Base-by-base conservation (phyloP, 1,284 basidiomycete species). In the Cutaneotrichosporon cyanovorans region DNA sequence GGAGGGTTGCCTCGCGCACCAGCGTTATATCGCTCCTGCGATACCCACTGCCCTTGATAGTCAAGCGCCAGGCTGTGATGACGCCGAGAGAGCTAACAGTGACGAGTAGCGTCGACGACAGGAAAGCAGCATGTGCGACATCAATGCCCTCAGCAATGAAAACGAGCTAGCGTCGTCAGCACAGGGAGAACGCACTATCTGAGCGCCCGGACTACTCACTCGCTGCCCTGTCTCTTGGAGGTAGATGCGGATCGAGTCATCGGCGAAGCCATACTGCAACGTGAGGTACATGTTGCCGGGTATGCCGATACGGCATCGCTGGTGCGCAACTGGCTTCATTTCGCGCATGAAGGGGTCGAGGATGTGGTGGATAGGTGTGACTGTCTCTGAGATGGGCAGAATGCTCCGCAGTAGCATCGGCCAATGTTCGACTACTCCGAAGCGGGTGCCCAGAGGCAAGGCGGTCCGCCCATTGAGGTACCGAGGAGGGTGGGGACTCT, bases 41-140 rank as follows among this genome's bases (percentile, higher is more conserved):
- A 34, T 46, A 44, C 5, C 63, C 66, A 8, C 31, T 40, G n/a
- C 51, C 52, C 48, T 61, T 68, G 46, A 66, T 43, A 5, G 31
- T 50, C 12, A 87, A 57, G 40, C 76, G 80, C 89, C 89, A 93
- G 12, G 89, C 72, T 2, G 85, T 80, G 21, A 93, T 79, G 19
- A 82, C 82, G 48, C 82, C 81, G 57, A 87, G 84, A 16, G 76
- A 76, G 8, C 82, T 84, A 3, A 87, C 87, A 2, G 87, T 89
- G 15, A 87, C 78, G 11, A 88, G 76, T 42, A 77, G 80, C 31
- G 77, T 79, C 14, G 77, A 73, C 64, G 85, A 85, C 4, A 82
- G 83, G 61, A 87, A 92, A 3, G 76, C 76, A 7, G 85, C 87
- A 48, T 87, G 87, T 2, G 77, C 80, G 42, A 83, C 82, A 40